Conservation (phyloP, 306 rosid genomes). For the Nissolia schottii region DNA sequence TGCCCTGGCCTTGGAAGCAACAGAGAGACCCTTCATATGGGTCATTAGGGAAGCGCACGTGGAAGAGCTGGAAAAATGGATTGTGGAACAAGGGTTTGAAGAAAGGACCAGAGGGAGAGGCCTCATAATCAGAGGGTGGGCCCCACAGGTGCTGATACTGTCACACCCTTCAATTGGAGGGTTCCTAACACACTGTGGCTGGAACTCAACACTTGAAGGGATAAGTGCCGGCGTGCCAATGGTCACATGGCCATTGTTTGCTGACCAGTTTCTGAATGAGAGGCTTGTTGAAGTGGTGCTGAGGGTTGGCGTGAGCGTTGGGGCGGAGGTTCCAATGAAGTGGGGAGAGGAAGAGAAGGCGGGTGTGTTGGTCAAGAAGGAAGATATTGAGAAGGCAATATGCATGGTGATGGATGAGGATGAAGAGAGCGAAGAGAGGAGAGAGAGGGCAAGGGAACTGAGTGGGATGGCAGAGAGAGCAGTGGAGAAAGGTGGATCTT, state of each 20-base stretch:
- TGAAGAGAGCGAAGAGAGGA: conserved; percentile 36
- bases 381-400: conserved; percentile 37
- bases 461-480: conserved; percentile 39
- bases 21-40: conserved; percentile 61
- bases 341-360: conserved; percentile 41
- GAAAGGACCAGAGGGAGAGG: conserved; percentile 49
- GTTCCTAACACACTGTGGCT: conserved; percentile 68
- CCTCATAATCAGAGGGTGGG: conserved; percentile 64
- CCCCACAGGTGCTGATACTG: conserved; percentile 56
- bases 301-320: conserved; percentile 38
- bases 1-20: conserved; percentile 55
- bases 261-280: conserved; percentile 49
- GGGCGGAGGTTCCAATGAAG: conserved; percentile 16
- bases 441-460: conserved; percentile 28
- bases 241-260: conserved; percentile 63
- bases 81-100: conserved; percentile 32
- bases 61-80: conserved; percentile 44
- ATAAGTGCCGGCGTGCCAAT: conserved; percentile 51
- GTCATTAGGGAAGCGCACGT: conserved; percentile 39
- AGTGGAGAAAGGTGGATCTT: conserved; percentile 46
- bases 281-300: conserved; percentile 39
- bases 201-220: conserved; percentile 68
- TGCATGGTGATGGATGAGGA: conserved; percentile 35
- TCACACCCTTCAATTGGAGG: conserved; percentile 55
- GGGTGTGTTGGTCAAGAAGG: conserved; percentile 33